Evolutionary conservation across 2,329 filamentous ascomycete genomes (phyloP), one percentile per base, ranked within the genome.

Genomic region (Celoporthe dispersa): DNA sequence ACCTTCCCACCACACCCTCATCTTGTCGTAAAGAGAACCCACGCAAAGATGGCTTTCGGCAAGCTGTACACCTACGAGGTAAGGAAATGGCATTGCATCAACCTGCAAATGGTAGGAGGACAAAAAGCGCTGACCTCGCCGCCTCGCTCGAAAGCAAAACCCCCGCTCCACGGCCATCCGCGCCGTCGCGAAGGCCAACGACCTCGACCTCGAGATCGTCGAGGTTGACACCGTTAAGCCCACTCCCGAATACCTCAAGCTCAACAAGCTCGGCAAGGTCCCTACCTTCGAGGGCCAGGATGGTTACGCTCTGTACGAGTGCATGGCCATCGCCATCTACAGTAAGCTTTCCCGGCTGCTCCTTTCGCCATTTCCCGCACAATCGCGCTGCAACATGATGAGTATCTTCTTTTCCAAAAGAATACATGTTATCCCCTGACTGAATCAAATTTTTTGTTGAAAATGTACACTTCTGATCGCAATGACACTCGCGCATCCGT

Each of bases 171-270:
- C 92, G 79, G 91, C 91, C 82, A 92, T 97, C 84, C 90, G 91
- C 82, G 94, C 93, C 78, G 93, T 98, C 80, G 96, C 96, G 78
- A 98, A 99, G 91, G 94, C 94, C 86, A 98, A 98, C 86, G 91
- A 92, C 82, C 89, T 99, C 81, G 94, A 98, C 75, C 83, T 99
- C 77, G 94, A 98, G 84, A 83, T 94, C 75, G 91, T 96, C 76
- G 84, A 92, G 78, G 92, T 90, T 74, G 85, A 91, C 81, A 86
- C 88, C 73, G 83, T 82, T 74, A 90, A 90, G 78, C 84, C 91
- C 76, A 87, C 88, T 75, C 82, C 86, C 75, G 94, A 97, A 80
- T 97, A 97, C 87, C 85, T 90, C 79, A 92, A 94, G 86, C 82
- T 92, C 84, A 97, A 94, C 88, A 89, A 90, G 79, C 91, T 97